Percentiles rank a stretch among this genome's conserved stretches.
Evolutionary conservation across 2,329 filamentous ascomycete species (phyloP).

Genomic region (Aspergillus unguis): DNA sequence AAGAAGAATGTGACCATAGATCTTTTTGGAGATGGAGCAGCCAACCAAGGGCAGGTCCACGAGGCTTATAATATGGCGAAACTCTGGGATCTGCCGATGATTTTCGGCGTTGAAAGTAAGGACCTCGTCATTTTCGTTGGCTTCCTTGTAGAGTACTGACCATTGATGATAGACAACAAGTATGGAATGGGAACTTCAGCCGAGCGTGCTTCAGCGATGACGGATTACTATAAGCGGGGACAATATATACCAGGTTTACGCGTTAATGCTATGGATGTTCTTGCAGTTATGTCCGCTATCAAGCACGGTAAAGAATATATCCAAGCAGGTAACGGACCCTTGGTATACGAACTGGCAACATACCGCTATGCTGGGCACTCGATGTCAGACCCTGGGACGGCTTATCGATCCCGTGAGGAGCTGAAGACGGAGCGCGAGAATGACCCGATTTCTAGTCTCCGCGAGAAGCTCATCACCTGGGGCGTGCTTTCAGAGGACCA

Average conservation of each 20-base stretch:
- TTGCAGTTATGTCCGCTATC: conserved; percentile 90
- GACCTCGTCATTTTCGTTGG: conserved; percentile 40
- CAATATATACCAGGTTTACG: conserved; percentile 98
- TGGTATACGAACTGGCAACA: conserved; percentile 95
- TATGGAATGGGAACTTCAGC: conserved; percentile 98
- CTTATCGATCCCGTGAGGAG: conserved; percentile 96
- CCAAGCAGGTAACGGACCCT: conserved; percentile 73
- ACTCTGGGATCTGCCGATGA: conserved; percentile 88
- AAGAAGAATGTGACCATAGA: conserved; percentile 79
- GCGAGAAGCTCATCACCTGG: conserved; percentile 95
- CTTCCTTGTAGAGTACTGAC: conserved; percentile 5
- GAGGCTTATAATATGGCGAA: conserved; percentile 99
- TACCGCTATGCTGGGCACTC: conserved; percentile 98
- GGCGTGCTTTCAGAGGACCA: conserved; percentile 82
- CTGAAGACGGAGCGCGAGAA: conserved; percentile 92
- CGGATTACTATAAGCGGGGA: conserved; percentile 98
- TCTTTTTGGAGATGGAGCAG: conserved; percentile 92
- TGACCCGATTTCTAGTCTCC: conserved; percentile 91
- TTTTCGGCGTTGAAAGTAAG: conserved; percentile 96
- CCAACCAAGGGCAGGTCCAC: conserved; percentile 97
- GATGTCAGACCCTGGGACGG: conserved; percentile 97
- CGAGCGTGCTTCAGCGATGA: conserved; percentile 83
- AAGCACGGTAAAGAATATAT: conserved; percentile 86
- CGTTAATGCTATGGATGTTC: conserved; percentile 97
- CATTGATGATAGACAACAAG: conserved; percentile 74